Conservation (phyloP, 495 filamentous ascomycete genomes). For the Entonaema liquescens region DNA sequence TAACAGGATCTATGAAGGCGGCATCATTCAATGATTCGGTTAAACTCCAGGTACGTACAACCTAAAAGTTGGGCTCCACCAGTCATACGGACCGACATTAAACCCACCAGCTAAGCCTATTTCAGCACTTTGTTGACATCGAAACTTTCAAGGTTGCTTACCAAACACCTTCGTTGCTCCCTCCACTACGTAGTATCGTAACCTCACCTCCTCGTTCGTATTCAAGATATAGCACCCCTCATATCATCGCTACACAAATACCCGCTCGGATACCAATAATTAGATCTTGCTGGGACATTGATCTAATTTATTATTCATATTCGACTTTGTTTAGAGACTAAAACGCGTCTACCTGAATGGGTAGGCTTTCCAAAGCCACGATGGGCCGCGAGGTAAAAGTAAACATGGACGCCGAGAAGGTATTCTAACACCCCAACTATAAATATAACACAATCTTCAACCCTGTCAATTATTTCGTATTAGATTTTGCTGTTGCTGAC, state of each 20-base stretch:
- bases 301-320: not conserved
- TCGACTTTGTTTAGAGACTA: not conserved
- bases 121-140: conserved; percentile 48
- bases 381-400: conserved; percentile 46
- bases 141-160: conserved; percentile 16
- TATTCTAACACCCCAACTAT: conserved; percentile 24
- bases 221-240: not conserved
- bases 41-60: not conserved
- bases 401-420: conserved; percentile 55
- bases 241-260: not conserved
- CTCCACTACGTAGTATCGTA: conserved; percentile 19
- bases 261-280: not conserved
- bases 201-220: conserved; percentile 1
- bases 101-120: conserved; percentile 34
- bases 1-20: not conserved
- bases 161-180: conserved; percentile 33
- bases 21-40: not conserved
- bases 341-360: conserved; percentile 42
- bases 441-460: not conserved
- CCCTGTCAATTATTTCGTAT: not conserved
- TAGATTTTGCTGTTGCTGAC: conserved; percentile 29
- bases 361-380: conserved; percentile 35
- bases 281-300: conserved; percentile 1
- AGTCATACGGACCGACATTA: conserved; percentile 12
- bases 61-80: not conserved